Evolutionary conservation across 306 rosid genomes (phyloP).

Genomic region (Cucurbita pepo): DNA sequence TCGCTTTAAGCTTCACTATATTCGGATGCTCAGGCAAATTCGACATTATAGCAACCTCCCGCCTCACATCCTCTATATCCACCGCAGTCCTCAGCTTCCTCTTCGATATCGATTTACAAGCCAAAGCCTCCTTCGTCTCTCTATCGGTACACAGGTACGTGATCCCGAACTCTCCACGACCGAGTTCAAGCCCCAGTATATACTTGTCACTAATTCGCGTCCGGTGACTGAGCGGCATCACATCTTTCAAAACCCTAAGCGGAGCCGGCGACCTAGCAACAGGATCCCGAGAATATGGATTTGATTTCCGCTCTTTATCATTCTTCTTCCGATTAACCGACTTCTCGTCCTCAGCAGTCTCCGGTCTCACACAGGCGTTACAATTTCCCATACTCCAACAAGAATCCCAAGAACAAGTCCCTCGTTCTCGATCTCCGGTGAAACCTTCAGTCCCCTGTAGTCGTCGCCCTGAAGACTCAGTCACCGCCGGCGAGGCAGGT

Average conservation of each 20-base stretch:
- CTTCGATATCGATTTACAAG: conserved; percentile 92
- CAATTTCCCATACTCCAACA: conserved; percentile 67
- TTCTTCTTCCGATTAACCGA: conserved; percentile 20
- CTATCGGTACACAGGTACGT: conserved; percentile 86
- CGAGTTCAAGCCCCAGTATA: conserved; percentile 74
- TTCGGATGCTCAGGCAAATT: conserved; percentile 13
- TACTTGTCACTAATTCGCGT: conserved; percentile 76
- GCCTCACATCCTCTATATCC: conserved; percentile 2
- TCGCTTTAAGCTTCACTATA: conserved; percentile 13
- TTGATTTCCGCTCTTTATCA: conserved; percentile 19
- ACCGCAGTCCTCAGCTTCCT: conserved; percentile 68
- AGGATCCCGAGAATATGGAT: conserved; percentile 34
- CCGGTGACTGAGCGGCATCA: conserved; percentile 51
- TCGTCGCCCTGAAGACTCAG: conserved; percentile 5
- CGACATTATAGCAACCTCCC: conserved; percentile 15
- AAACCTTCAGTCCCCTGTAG: background rate
- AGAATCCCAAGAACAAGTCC: background rate
- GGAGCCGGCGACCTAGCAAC: conserved; percentile 38
- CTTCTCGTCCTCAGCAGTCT: conserved; percentile 20
- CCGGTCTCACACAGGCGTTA: conserved; percentile 43
- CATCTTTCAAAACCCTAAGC: conserved; percentile 76
- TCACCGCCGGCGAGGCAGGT: conserved; percentile 6
- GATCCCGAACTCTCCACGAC: conserved; percentile 96
- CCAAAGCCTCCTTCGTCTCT: conserved; percentile 64
- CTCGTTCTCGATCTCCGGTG: background rate